A percentile compares a stretch with the other conserved stretches of the same genome.
Evolutionary conservation across 2,329 filamentous ascomycete species (phyloP).

Genomic region (Neocucurbitaria cava): DNA sequence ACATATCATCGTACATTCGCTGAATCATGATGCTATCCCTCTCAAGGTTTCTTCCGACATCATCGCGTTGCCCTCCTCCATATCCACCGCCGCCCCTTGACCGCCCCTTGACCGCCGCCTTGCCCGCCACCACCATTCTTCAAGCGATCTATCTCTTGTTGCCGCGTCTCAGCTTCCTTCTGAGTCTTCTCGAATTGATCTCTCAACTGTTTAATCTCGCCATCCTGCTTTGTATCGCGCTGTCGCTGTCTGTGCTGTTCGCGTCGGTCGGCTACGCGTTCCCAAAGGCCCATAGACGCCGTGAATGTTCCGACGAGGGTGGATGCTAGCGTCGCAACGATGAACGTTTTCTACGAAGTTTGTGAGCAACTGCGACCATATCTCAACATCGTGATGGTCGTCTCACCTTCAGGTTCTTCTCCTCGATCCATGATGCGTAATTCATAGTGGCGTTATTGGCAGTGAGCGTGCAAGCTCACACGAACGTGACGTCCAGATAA

Average conservation of each 20-base stretch:
- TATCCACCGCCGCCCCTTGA: background rate
- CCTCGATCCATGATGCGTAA: slow-evolving; percentile 55
- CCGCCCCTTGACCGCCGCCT: too few relatives aligned
- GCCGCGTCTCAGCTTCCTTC: slow-evolving; percentile 31
- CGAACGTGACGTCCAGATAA: background rate
- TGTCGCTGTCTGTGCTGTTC: slow-evolving; percentile 50
- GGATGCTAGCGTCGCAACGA: slow-evolving; percentile 53
- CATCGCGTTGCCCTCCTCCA: slow-evolving; percentile 26
- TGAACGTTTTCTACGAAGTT: slow-evolving; percentile 51
- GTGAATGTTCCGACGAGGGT: slow-evolving; percentile 56
- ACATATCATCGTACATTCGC: slow-evolving; percentile 48
- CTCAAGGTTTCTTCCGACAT: slow-evolving; percentile 42
- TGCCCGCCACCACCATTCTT: slow-evolving; percentile 8
- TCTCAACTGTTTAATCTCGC: slow-evolving; percentile 42
- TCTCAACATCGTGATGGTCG: background rate
- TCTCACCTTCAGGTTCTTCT: slow-evolving; percentile 52
- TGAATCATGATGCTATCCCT: slow-evolving; percentile 45
- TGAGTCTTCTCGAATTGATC: slow-evolving; percentile 40
- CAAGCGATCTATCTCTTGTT: slow-evolving; percentile 32
- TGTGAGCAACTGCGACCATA: background rate
- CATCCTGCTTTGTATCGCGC: slow-evolving; percentile 44
- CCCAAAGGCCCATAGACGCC: slow-evolving; percentile 53
- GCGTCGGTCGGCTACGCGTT: slow-evolving; percentile 47
- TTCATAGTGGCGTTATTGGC: slow-evolving; percentile 44
- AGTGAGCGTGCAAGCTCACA: slow-evolving; percentile 8